Base-by-base conservation (phyloP, 2,329 filamentous ascomycete species). In the Phialophora macrospora region DNA sequence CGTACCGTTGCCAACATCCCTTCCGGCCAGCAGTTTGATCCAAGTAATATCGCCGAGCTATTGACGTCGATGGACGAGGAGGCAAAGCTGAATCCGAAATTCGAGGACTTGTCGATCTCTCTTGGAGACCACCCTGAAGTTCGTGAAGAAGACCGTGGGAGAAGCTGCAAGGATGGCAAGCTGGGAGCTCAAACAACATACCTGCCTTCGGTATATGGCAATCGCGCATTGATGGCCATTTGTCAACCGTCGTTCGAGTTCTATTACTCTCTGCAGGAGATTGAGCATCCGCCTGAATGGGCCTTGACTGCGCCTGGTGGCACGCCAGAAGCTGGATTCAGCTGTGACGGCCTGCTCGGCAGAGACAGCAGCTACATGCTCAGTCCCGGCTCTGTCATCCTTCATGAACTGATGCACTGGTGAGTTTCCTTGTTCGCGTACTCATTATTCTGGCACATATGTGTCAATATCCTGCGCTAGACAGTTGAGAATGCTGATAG, bases 1-100 rank as follows among this genome's bases (percentile, higher is more conserved):
- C 41, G 55, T 38, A 64, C 62, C 3, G 34, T 64, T 24, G 62
- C 62, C 14, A 64, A 64, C 38, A 55, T 64, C n/a, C 62, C 62
- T 14, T 57, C 60, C 9, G 59, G 38, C 28, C 24, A 55, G 52
- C 52, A 54, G 28, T 54, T 55, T 32, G 17, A 61, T 41, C 12
- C n/a, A 24, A 6, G 14, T 17, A 38, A 17, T 49, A 44, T 28
- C 22, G 51, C n/a, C 30, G 38, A 41, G 48, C 12, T 61, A 5
- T 34, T 61, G 30, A 12, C 26, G 11, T 38, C 46, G 17, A 54
- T 54, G 24, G 28, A 38, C 32, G 20, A 26, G 20, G 28, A 52
- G n/a, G 26, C 38, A 26, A 54, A 7, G 14, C 46, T 55, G 48
- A 54, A 54, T 4, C 30, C 59, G 9, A 61, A 26, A 11, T 61